A percentile compares a stretch with the other conserved stretches of the same genome.
Conservation (phyloP, 1,284 basidiomycete species). For the Afroboletus lepidellus region DNA sequence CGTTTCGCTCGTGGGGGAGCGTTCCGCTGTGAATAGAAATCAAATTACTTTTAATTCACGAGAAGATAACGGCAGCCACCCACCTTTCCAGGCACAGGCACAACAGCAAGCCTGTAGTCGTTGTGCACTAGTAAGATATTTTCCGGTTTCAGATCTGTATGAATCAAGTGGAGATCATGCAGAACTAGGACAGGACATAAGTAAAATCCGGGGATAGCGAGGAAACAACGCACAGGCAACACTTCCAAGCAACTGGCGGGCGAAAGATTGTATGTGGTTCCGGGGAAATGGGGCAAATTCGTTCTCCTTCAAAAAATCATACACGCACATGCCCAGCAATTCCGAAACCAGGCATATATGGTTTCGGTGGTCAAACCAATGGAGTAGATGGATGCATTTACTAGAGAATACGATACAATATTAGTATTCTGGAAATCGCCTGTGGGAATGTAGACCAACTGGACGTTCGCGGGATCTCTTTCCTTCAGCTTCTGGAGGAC, state of each 20-base stretch:
- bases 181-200: constrained; percentile 59
- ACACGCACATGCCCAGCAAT: constrained; percentile 95
- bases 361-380: constrained; percentile 96
- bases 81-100: constrained; percentile 62
- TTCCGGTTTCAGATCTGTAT: constrained; percentile 99
- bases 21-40: constrained; percentile 49
- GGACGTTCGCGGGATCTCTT: constrained; percentile 84
- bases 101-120: constrained; percentile 60
- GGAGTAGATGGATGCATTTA: constrained; percentile 96
- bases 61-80: constrained; percentile 14
- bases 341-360: constrained; percentile 99
- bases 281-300: constrained; percentile 95
- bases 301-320: constrained; percentile 99
- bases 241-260: constrained; percentile 87
- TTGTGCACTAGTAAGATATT: constrained; percentile 95
- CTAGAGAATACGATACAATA: constrained; percentile 42
- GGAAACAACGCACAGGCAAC: constrained; percentile 78
- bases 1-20: constrained; percentile 62
- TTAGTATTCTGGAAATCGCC: constrained; percentile 12
- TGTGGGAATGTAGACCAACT: constrained; percentile 56
- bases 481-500: constrained; percentile 92
- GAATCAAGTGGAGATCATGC: constrained; percentile 88
- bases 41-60: constrained; percentile 8
- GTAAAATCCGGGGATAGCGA: constrained; percentile 6
- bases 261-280: constrained; percentile 95